phyloP scores from a whole-genome alignment of 495 filamentous ascomycete species.

The Penicillium atrosanguineum region DNA sequence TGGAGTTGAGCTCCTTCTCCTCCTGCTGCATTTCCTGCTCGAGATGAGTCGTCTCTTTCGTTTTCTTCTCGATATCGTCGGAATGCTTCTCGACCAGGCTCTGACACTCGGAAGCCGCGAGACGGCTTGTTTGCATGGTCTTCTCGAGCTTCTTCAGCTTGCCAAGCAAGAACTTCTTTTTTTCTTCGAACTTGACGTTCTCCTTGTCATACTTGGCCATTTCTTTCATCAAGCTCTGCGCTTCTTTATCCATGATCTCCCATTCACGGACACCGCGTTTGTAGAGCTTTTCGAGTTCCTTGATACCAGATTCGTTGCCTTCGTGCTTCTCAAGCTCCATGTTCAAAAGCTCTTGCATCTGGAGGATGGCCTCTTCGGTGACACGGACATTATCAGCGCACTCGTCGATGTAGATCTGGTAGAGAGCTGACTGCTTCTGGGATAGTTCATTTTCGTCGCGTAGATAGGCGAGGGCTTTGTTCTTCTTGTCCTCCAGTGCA shows the following conservation, averaged over 20 bases:
- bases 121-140: slow-evolving; percentile 65
- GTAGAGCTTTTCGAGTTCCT: slow-evolving; percentile 80
- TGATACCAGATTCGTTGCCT: slow-evolving; percentile 89
- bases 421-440: slow-evolving; percentile 82
- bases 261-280: slow-evolving; percentile 76
- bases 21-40: slow-evolving; percentile 73
- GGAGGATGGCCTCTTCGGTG: slow-evolving; percentile 81
- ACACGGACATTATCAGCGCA: slow-evolving; percentile 85
- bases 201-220: slow-evolving; percentile 93
- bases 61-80: slow-evolving; percentile 73
- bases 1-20: slow-evolving; percentile 74
- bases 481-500: slow-evolving; percentile 89
- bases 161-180: slow-evolving; percentile 82
- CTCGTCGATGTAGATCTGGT: slow-evolving; percentile 85
- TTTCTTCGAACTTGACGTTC: slow-evolving; percentile 94
- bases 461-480: slow-evolving; percentile 86
- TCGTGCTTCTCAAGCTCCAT: slow-evolving; percentile 87
- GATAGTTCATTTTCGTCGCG: slow-evolving; percentile 90
- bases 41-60: slow-evolving; percentile 64
- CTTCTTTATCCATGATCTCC: slow-evolving; percentile 77
- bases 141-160: slow-evolving; percentile 97
- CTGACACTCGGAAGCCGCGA: slow-evolving; percentile 69
- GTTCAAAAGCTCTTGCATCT: slow-evolving; percentile 86
- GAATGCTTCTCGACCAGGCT: slow-evolving; percentile 73
- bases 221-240: slow-evolving; percentile 78